A percentile compares a stretch with the other conserved stretches of the same genome.
phyloP scores from a whole-genome alignment of 2,329 filamentous ascomycete species.

The Alternaria brassicicola region DNA sequence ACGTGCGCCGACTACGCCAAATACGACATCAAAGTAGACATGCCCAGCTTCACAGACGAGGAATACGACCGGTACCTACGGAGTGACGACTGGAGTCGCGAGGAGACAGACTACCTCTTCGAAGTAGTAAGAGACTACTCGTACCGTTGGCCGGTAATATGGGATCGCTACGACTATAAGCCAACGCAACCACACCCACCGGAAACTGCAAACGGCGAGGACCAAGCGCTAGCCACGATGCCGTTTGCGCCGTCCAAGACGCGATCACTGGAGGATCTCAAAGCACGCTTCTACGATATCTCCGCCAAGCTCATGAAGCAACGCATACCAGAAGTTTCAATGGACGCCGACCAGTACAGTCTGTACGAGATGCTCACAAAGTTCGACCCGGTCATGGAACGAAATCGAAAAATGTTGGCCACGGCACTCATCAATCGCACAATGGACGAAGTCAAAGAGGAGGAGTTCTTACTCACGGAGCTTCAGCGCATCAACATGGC shows the following conservation, averaged over 20 bases:
- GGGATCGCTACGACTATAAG: slow-evolving; percentile 86
- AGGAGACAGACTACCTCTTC: slow-evolving; percentile 93
- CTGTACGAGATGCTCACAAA: slow-evolving; percentile 84
- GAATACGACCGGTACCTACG: slow-evolving; percentile 80
- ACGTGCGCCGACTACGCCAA: slow-evolving; percentile 73
- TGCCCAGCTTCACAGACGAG: slow-evolving; percentile 83
- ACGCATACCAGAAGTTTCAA: slow-evolving; percentile 56
- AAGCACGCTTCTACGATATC: slow-evolving; percentile 87
- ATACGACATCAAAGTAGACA: slow-evolving; percentile 80
- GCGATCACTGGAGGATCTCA: slow-evolving; percentile 86
- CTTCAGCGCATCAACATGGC: slow-evolving; percentile 89
- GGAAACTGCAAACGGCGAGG: slow-evolving; percentile 28
- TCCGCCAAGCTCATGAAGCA: slow-evolving; percentile 60
- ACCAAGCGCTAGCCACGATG: slow-evolving; percentile 38
- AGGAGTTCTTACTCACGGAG: slow-evolving; percentile 86
- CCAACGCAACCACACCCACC: slow-evolving; percentile 41
- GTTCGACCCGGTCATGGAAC: slow-evolving; percentile 82
- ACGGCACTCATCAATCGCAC: slow-evolving; percentile 78
- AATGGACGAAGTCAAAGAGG: slow-evolving; percentile 88
- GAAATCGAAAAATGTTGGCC: slow-evolving; percentile 81
- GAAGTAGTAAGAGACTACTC: slow-evolving; percentile 77
- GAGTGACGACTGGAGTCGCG: slow-evolving; percentile 81
- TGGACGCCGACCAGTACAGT: slow-evolving; percentile 84
- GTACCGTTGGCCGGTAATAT: slow-evolving; percentile 87
- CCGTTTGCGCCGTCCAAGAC: slow-evolving; percentile 54